Evolutionary conservation across 2,329 filamentous ascomycete species (phyloP), one percentile per base, ranked within the genome.

Genomic region (Fusarium concolor): DNA sequence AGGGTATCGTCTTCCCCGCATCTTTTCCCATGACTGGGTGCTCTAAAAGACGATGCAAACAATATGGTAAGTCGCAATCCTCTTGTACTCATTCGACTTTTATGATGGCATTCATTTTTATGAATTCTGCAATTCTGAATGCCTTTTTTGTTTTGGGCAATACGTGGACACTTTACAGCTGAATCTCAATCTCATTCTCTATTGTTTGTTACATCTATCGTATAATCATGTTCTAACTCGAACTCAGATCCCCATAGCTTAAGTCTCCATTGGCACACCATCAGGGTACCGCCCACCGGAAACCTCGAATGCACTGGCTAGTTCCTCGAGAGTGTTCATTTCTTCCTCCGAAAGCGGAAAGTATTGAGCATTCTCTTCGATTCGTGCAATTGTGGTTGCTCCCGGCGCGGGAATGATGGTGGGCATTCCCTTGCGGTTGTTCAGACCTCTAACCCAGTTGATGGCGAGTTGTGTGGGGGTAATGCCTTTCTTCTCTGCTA

Each of bases 391-490:
- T 2, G 82, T 86, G 1, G 87, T 88, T 11, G 89, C 85, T 14
- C 89, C 89, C 0, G 90, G 90, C 65, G 91, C 90, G 3, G 90
- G 89, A 58, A 92, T 86, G 68, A 92, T 85, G 15, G 73, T 76
- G 11, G 86, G 85, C 79, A 86, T 80, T 17, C 85, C 87, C 9
- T 85, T 80, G 31, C 79, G 80, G 53, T 78, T 79, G 54, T 82
- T 84, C 33, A 88, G 79, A 4, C 81, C 77, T 49, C 81, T 74
- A 10, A 88, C 80, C 90, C 91, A 94, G 35, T 82, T 84, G 47
- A 94, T 81, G 8, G 90, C 90, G 20, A 93, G 81, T 77, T 93
- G 90, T 2, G 85, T 85, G 4, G 86, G 75, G 0, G 88, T 91
- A 73, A 83, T 85, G 1, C 83, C 83, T 79, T 90, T 92, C 70